These are phyloP conservation scores for Eucommia ulmoides DNA, from an alignment of 257 asterid species.

Conservation along the genomic window DNA sequence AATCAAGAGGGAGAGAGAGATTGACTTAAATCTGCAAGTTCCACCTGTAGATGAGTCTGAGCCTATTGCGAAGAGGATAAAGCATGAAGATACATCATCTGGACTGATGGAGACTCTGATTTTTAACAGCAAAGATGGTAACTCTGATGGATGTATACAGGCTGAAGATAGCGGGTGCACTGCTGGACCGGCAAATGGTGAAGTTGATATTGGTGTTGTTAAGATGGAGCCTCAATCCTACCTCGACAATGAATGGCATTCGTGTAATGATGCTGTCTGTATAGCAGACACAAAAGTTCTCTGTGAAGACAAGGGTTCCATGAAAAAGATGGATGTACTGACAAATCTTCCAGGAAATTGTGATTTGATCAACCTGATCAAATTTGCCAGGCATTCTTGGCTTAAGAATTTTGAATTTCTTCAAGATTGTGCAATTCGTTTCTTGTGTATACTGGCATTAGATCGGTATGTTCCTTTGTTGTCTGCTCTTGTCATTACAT, in stretches of 20 bases:
- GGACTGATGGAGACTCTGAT: slow-evolving; percentile 12
- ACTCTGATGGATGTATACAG: slow-evolving; percentile 22
- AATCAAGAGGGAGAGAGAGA: slow-evolving; percentile 51
- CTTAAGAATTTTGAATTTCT: slow-evolving; percentile 81
- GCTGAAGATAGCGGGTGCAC: slow-evolving; percentile 34
- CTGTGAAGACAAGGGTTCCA: slow-evolving; percentile 33
- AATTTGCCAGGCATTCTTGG: slow-evolving; percentile 86
- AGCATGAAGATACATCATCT: slow-evolving; percentile 44
- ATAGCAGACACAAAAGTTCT: slow-evolving; percentile 18
- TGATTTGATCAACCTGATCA: slow-evolving; percentile 66
- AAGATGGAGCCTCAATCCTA: slow-evolving; percentile 47
- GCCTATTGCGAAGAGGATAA: slow-evolving; percentile 62
- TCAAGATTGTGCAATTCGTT: slow-evolving; percentile 98
- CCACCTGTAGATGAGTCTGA: slow-evolving; percentile 45
- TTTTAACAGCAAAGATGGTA: slow-evolving; percentile 23
- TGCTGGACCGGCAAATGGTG: slow-evolving; percentile 38
- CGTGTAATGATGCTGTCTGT: slow-evolving; percentile 10
- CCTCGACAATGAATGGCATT: slow-evolving; percentile 18
- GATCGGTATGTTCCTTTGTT: slow-evolving; percentile 64
- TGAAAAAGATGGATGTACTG: slow-evolving; percentile 33
- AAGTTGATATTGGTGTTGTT: slow-evolving; percentile 23
- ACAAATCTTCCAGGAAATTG: slow-evolving; percentile 44
- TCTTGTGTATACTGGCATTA: slow-evolving; percentile 83
- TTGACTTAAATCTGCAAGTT: slow-evolving; percentile 62
- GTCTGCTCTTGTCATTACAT: too few species aligned